Evolutionary conservation across 441 rosid genomes (phyloP), one percentile per base, ranked within the genome.

Genomic region (Capsella rubella): DNA sequence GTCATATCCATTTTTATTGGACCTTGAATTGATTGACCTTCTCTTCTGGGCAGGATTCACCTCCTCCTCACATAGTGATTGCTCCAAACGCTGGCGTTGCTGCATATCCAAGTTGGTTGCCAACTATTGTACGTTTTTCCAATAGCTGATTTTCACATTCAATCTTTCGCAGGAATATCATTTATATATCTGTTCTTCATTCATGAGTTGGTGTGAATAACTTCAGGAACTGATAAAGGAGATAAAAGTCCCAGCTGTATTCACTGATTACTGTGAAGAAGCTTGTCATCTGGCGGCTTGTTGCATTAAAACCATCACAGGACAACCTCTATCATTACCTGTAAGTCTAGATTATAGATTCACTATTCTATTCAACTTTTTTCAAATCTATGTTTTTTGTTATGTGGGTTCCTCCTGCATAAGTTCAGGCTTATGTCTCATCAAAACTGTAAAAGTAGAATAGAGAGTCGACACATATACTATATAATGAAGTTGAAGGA

Each of bases 231-330:
- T 89, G 75, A 79, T 95, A 78, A 89, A 85, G 74, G 79, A 83
- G 83, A 80, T 83, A 25, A 82, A 85, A 70, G 88, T 86, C 56
- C 96, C 88, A 4, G 93, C 93, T 0, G 82, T 95, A 49, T 90
- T 92, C 78, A 76, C 97, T 49, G 98, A 95, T 81, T 95, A 95
- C 71, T 95, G 99, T 67, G 98, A 95, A 85, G 97, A 95, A 84
- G 99, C 98, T 61, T 92, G 97, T 81, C 86, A 88, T 83, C 86
- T 95, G 32, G 97, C 95, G 16, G 87, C 87, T 65, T 43, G 76
- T 79, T 87, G 95, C 84, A 85, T 90, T 43, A 81, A 39, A 79
- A 73, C 82, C 54, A 69, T 83, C 52, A 85, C 89, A 37, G 82
- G 93, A 66, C 46, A 64, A 76, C 82, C 92, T 72, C 85, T 82